phyloP scores from a whole-genome alignment of 2,329 filamentous ascomycete genomes.

The Aspergillus sojae region DNA sequence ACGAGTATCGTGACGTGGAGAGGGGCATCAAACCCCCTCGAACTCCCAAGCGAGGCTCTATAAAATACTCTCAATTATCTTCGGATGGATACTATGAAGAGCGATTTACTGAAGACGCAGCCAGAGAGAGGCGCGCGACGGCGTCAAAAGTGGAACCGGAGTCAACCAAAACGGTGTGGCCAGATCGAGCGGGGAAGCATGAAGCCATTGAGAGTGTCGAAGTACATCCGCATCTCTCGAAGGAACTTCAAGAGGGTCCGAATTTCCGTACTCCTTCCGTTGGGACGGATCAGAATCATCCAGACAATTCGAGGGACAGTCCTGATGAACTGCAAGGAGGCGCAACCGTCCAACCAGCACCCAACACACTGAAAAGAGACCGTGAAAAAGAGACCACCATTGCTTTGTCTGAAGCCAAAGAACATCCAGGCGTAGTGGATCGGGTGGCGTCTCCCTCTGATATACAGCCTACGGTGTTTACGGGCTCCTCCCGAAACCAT shows the following conservation, averaged over 20 bases:
- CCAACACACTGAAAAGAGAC: slow-evolving; percentile 12
- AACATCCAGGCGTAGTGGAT: slow-evolving; percentile 3
- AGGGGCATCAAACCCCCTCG: slow-evolving; percentile 14
- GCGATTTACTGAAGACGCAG: slow-evolving; percentile 27
- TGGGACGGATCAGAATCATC: slow-evolving; percentile 8
- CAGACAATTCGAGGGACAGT: slow-evolving; percentile 34
- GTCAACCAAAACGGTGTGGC: neutral
- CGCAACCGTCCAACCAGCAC: slow-evolving; percentile 30
- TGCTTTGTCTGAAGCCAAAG: slow-evolving; percentile 6
- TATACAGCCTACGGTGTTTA: slow-evolving; percentile 35
- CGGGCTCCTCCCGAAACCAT: slow-evolving; percentile 12
- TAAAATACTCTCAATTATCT: slow-evolving; percentile 4
- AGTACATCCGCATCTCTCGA: slow-evolving; percentile 3
- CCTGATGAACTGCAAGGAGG: slow-evolving; percentile 45
- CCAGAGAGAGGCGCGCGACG: slow-evolving; percentile 25
- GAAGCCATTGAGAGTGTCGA: slow-evolving; percentile 22
- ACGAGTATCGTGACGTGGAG: slow-evolving; percentile 28
- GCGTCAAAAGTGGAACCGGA: slow-evolving; percentile 2
- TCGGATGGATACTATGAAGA: slow-evolving; percentile 24
- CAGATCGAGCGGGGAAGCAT: slow-evolving; percentile 5
- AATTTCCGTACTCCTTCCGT: slow-evolving; percentile 1
- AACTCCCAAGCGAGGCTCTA: slow-evolving; percentile 9
- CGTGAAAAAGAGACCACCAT: slow-evolving; percentile 11
- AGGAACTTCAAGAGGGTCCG: neutral
- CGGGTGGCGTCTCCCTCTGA: slow-evolving; percentile 34